These are phyloP conservation scores for Oryza officinalis DNA, from an alignment of 176 grass and related monocot genomes.

Conservation along the genomic window DNA sequence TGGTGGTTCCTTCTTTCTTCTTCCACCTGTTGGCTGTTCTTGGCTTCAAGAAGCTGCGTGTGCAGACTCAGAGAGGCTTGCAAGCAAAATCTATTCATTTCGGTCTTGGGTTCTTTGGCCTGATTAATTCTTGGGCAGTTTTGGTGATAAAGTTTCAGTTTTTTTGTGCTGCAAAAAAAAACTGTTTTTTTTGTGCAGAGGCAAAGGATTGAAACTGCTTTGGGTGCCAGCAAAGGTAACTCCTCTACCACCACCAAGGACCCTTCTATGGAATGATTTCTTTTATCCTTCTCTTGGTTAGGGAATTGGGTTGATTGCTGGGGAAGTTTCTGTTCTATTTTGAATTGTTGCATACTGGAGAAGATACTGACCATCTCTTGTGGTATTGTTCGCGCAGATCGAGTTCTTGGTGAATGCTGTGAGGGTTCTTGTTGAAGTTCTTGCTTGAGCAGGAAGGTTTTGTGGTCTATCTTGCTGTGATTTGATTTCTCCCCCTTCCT, in stretches of 20 bases:
- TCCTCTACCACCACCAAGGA: neutral
- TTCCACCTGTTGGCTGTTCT: neutral
- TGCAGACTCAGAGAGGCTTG: neutral
- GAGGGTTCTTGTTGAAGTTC: neutral
- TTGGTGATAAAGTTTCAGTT: neutral
- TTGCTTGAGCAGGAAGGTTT: constrained; percentile 14
- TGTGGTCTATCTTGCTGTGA: neutral
- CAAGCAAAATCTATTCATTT: neutral
- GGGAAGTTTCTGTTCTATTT: neutral
- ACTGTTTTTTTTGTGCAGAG: neutral
- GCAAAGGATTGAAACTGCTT: neutral
- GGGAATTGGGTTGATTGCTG: neutral
- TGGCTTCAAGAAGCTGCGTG: constrained; percentile 31
- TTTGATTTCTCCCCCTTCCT: neutral
- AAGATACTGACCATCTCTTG: neutral
- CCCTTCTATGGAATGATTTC: neutral
- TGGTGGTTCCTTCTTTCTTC: neutral
- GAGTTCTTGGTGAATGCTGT: neutral
- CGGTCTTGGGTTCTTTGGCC: neutral
- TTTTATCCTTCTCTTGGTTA: neutral
- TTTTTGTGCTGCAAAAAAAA: neutral
- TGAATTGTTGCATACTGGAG: neutral
- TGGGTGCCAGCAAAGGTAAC: neutral
- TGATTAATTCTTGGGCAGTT: neutral
- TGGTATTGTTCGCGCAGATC: constrained; percentile 36